Evolutionary conservation across 2,329 filamentous ascomycete species (phyloP), one percentile per base, ranked within the genome.

Genomic region (Cryphonectria naterciae): DNA sequence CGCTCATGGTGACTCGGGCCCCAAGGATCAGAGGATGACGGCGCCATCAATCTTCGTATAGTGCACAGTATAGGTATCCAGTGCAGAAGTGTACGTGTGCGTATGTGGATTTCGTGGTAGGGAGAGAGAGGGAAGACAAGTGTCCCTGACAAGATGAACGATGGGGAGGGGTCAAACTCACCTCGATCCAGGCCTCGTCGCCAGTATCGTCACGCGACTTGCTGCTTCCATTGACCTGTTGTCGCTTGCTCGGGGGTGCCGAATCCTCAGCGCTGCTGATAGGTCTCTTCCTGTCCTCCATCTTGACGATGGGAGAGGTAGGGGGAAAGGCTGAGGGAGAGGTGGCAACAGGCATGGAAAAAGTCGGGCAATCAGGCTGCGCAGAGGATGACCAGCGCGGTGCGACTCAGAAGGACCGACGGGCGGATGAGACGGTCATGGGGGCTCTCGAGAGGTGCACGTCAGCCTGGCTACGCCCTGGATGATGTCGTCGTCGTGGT

Each of bases 251-350:
- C 32, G 95, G 95, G 75, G 95, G 95, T 75, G 92, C 93, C 79
- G 93, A 86, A 76, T 98, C 94, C 81, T 96, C 93, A 78, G 89
- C 85, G 80, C 92, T 92, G 83, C 89, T 88, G 77, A 92, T 88
- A 80, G 94, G 92, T 89, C 96, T 91, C 89, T 99, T 99, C 89
- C 96, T 94, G 87, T 98, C 96, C 88, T 99, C 96, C 95, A 98
- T 99, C 89, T 96, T 97, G 86, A 90, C 86, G 84, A 93, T 87
- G 88, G 91, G 91, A 85, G 93, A 92, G 86, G 92, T 89, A 88
- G 90, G 89, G 87, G 91, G 87, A 80, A 84, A 82, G 83, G 91
- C 87, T 83, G 90, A 88, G 81, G 87, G 87, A 77, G 89, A 88
- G 84, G 93, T 92, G 85, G 93, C 90, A 88, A 93, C 89, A 91